A percentile compares a stretch with the other conserved stretches of the same genome.
Evolutionary conservation across 2,329 filamentous ascomycete genomes (phyloP).

Genomic region (Hypoxylon sp.): DNA sequence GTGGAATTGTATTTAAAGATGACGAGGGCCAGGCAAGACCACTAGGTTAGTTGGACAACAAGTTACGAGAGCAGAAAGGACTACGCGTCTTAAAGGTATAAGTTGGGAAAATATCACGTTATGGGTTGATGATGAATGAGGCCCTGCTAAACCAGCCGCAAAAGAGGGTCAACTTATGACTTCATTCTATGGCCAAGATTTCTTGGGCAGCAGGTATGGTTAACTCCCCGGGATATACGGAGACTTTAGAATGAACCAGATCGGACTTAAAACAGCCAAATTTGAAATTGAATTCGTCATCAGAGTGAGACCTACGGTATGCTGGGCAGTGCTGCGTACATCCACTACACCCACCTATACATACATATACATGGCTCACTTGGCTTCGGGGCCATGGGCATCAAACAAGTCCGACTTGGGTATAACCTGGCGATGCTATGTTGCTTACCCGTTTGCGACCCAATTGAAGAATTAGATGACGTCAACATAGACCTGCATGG

Average conservation of each 20-base stretch:
- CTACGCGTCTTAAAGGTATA: slow-evolving; percentile 34
- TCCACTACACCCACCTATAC: slow-evolving; percentile 10
- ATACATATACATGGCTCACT: neutral
- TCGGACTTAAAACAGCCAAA: slow-evolving; percentile 21
- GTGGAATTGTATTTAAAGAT: slow-evolving; percentile 17
- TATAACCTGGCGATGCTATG: neutral
- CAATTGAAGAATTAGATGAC: slow-evolving; percentile 33
- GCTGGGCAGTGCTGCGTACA: slow-evolving; percentile 26
- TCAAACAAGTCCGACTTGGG: slow-evolving; percentile 12
- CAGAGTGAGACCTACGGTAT: slow-evolving; percentile 24
- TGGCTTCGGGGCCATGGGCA: slow-evolving; percentile 1
- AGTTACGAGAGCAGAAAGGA: slow-evolving; percentile 22
- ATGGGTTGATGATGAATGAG: slow-evolving; percentile 33
- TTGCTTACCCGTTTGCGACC: slow-evolving; percentile 35
- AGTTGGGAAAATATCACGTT: slow-evolving; percentile 34
- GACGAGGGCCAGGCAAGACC: slow-evolving; percentile 4
- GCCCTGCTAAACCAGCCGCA: slow-evolving; percentile 29
- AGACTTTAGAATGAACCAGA: neutral
- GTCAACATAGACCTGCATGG: slow-evolving; percentile 34
- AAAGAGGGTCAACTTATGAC: slow-evolving; percentile 40
- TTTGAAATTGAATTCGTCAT: slow-evolving; percentile 40
- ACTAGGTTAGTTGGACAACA: slow-evolving; percentile 7
- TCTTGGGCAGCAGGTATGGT: slow-evolving; percentile 19
- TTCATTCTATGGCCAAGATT: slow-evolving; percentile 32
- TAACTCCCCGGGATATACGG: slow-evolving; percentile 32